Conservation (phyloP, 441 rosid genomes). For the Euphorbia celastroides region DNA sequence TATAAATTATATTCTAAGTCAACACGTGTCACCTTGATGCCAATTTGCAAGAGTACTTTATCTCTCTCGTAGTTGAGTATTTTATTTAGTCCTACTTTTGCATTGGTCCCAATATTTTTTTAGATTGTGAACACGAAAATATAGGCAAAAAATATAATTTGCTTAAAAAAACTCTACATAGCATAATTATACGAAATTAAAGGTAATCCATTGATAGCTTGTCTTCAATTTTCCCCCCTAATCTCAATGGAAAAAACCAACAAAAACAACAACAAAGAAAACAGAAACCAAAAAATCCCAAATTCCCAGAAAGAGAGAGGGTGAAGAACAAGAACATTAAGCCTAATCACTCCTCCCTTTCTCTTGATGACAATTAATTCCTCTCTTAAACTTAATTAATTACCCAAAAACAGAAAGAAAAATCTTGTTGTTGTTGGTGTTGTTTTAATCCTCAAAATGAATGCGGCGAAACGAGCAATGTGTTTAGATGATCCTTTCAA, state of each 20-base stretch:
- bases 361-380: not conserved
- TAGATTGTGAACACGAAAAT: not conserved
- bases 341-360: not conserved
- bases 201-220: slow-evolving; percentile 10
- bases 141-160: not conserved
- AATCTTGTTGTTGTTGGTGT: too few species aligned
- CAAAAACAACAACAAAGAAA: not conserved
- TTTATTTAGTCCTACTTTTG: too few species aligned
- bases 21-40: too few species aligned
- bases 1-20: too few species aligned
- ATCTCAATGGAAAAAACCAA: not conserved
- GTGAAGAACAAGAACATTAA: not conserved
- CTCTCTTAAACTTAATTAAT: not conserved
- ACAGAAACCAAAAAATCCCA: not conserved
- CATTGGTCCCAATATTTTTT: not conserved
- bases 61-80: too few species aligned
- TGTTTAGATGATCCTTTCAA: slow-evolving; percentile 38
- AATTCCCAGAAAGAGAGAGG: not conserved
- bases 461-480: slow-evolving; percentile 18
- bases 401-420: not conserved
- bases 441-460: slow-evolving; percentile 16
- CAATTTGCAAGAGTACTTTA: too few species aligned
- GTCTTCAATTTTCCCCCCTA: not conserved
- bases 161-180: not conserved
- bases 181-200: not conserved